These are phyloP conservation scores for Pleurotus eryngii DNA, from an alignment of 768 basidiomycete species.

Conservation along the genomic window DNA sequence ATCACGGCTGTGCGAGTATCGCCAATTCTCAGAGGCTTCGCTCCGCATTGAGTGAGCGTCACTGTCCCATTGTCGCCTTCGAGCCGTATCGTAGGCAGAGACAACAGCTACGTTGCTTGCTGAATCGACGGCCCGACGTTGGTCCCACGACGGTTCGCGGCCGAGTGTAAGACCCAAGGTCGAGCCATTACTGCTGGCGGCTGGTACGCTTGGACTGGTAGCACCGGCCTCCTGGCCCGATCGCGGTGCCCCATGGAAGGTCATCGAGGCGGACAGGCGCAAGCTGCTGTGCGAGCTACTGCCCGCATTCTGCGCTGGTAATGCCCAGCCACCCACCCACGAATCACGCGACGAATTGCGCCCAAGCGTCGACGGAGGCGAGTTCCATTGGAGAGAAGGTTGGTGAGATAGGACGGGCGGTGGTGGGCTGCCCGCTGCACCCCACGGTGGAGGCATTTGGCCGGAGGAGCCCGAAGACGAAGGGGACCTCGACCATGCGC, in stretches of 20 bases:
- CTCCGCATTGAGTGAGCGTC: background rate
- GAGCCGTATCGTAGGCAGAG: background rate
- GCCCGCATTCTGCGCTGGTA: background rate
- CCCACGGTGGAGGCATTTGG: background rate
- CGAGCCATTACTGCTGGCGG: background rate
- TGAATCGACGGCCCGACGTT: background rate
- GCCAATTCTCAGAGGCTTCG: background rate
- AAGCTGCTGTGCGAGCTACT: background rate
- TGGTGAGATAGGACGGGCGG: background rate
- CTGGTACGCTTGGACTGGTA: too few relatives aligned
- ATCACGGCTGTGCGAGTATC: background rate
- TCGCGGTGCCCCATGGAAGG: background rate
- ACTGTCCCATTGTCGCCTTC: background rate
- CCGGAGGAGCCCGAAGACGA: background rate
- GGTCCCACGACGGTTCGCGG: background rate
- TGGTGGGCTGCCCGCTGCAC: background rate
- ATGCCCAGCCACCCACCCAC: constrained; percentile 2
- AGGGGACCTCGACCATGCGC: background rate
- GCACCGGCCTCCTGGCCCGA: background rate
- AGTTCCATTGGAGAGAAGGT: background rate
- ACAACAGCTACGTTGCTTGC: background rate
- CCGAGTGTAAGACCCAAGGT: background rate
- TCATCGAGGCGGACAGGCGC: too few relatives aligned
- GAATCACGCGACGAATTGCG: background rate
- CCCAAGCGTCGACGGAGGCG: background rate